Percentiles rank a stretch among this genome's conserved stretches.
phyloP scores from a whole-genome alignment of 2,329 filamentous ascomycete genomes.

The Penicillium sp. region DNA sequence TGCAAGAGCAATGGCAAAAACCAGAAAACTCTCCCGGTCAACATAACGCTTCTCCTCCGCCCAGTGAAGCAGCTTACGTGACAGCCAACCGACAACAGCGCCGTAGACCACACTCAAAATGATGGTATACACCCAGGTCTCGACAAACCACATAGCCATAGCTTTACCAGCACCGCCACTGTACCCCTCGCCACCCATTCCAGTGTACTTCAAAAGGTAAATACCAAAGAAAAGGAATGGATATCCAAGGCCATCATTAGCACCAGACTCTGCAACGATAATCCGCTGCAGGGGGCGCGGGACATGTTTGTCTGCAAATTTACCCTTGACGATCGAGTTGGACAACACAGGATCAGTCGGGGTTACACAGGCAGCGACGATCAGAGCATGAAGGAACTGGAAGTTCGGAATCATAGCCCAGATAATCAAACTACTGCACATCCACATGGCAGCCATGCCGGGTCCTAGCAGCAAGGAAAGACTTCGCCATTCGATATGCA shows the following conservation, averaged over 20 bases:
- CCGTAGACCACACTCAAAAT: slow-evolving; percentile 76
- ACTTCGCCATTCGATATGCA: slow-evolving; percentile 74
- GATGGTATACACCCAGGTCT: slow-evolving; percentile 82
- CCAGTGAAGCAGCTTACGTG: slow-evolving; percentile 78
- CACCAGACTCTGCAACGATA: slow-evolving; percentile 77
- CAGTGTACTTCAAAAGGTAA: slow-evolving; percentile 76
- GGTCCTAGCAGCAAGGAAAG: slow-evolving; percentile 74
- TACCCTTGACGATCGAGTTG: slow-evolving; percentile 88
- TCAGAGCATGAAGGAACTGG: slow-evolving; percentile 73
- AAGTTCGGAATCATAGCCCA: slow-evolving; percentile 73
- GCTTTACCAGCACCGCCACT: slow-evolving; percentile 63
- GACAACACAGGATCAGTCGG: slow-evolving; percentile 86
- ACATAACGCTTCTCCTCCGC: slow-evolving; percentile 78
- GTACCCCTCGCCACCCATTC: slow-evolving; percentile 54
- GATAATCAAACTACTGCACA: slow-evolving; percentile 73
- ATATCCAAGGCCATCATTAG: slow-evolving; percentile 86
- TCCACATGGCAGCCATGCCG: slow-evolving; percentile 84
- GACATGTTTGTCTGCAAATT: slow-evolving; percentile 88
- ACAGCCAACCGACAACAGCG: slow-evolving; percentile 72
- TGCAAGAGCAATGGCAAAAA: slow-evolving; percentile 80
- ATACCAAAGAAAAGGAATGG: slow-evolving; percentile 83
- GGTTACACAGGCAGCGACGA: slow-evolving; percentile 81
- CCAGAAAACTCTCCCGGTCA: slow-evolving; percentile 81
- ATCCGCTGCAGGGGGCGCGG: slow-evolving; percentile 77
- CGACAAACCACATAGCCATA: slow-evolving; percentile 77